Percentiles rank a stretch among this genome's conserved stretches.
Evolutionary conservation across 345 rosid species (phyloP).

Genomic region (Eucalyptus regnans): DNA sequence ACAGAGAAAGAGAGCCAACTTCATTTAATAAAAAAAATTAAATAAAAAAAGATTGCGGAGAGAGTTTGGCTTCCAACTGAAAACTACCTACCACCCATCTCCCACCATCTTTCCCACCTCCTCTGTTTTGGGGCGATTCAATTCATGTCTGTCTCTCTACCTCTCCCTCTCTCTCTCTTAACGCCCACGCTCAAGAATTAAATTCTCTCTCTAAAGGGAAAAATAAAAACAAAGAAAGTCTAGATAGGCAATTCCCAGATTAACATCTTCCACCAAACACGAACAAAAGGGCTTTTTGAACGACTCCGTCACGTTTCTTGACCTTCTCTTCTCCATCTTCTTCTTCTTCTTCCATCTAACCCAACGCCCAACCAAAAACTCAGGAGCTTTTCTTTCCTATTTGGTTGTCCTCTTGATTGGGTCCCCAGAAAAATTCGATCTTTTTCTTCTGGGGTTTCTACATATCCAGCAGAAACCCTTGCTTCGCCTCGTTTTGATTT

Average conservation of each 20-base stretch:
- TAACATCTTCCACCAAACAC: neutral
- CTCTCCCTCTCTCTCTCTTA: neutral
- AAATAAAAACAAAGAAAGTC: neutral
- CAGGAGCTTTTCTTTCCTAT: neutral
- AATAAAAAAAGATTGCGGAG: neutral
- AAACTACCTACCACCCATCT: conserved; percentile 27
- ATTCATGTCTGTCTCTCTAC: neutral
- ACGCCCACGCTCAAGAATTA: neutral
- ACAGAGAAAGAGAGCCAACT: neutral
- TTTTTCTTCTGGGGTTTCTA: neutral
- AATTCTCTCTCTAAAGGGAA: neutral
- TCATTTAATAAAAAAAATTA: neutral
- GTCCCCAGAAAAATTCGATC: neutral
- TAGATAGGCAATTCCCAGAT: neutral
- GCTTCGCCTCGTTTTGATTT: neutral
- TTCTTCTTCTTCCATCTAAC: neutral
- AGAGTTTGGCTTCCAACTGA: conserved; percentile 16
- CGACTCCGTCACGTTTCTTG: conserved; percentile 14
- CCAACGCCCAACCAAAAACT: neutral
- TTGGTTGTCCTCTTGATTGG: conserved; percentile 6
- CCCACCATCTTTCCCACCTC: neutral
- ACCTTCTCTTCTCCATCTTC: neutral
- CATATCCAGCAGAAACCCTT: neutral
- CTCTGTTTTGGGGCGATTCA: neutral
- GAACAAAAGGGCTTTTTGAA: neutral